Evolutionary conservation across 2,329 filamentous ascomycete genomes (phyloP), one percentile per base, ranked within the genome.

Genomic region (Cladophialophora exuberans): DNA sequence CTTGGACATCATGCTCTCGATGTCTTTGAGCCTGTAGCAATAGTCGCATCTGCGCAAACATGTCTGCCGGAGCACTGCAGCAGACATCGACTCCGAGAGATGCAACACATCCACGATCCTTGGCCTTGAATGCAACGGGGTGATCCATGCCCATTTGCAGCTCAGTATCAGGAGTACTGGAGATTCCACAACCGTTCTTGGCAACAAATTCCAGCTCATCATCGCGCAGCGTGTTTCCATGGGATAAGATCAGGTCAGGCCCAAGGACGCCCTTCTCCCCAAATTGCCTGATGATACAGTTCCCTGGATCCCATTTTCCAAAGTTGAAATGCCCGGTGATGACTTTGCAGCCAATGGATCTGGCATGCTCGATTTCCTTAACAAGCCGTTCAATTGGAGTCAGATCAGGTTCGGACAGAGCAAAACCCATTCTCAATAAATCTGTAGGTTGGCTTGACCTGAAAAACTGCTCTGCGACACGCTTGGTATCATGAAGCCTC

Each of bases 91-190:
- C 63, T 41, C 68, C 65, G 3, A 69, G 43, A 4, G 64, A 63
- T 6, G 45, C 54, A 6, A 54, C 60, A 31, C 47, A 45, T 1
- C 49, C 31, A 1, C 35, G 42, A 18, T 60, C 61, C 13, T 56
- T 61, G 0, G 59, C 52, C 11, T 55, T 59, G 45, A 69, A 68
- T 6, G 59, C 63, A 35, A 69, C 60, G 26, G 62, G 60, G n/a
- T 64, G 51, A 5, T 65, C 63, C 41, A 64, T 64, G 4, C 62
- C 67, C 68, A 70, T 70, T 44, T 69, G 66, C 9, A 68, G 46
- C 44, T 69, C 68, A 6, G 66, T 68, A 23, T 66, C 63, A 4
- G 68, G 66, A 2, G 67, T 69, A 3, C 62, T 53, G 6, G 67
- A 66, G 33, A 68, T 54, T 35, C 55, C 63, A 1, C 57, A 44